phyloP scores from a whole-genome alignment of 2,329 filamentous ascomycete species.

The Aureobasidium sp. region DNA sequence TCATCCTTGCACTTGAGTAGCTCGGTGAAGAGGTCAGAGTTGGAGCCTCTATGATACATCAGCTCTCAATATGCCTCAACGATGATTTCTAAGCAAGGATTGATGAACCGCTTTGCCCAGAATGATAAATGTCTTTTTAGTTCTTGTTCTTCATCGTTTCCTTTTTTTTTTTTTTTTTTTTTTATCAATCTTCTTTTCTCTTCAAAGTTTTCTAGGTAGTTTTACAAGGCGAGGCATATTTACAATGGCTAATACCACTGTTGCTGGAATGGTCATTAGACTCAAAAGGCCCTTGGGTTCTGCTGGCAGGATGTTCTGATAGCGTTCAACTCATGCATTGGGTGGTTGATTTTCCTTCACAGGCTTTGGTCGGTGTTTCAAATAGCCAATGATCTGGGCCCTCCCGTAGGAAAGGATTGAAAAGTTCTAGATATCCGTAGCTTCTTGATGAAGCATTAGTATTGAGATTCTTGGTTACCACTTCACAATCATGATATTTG shows the following conservation, averaged over 20 bases:
- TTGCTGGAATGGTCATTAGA: constrained; percentile 1
- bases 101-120: not conserved
- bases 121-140: not conserved
- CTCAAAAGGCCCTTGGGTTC: constrained; percentile 1
- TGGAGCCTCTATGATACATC: too few relatives aligned
- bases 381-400: not conserved
- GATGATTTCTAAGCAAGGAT: not conserved
- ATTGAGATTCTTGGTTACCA: too few relatives aligned
- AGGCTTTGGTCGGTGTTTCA: not conserved
- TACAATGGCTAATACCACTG: not conserved
- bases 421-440: not conserved
- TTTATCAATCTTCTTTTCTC: not conserved
- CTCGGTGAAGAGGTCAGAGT: too few relatives aligned
- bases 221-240: not conserved
- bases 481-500: too few relatives aligned
- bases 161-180: not conserved
- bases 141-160: not conserved
- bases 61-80: not conserved
- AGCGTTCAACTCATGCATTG: constrained; percentile 8
- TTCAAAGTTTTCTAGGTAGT: not conserved
- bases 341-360: not conserved
- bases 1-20: too few relatives aligned
- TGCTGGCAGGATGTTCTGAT: constrained; percentile 12
- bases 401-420: not conserved
- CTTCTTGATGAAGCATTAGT: too few relatives aligned